These are phyloP conservation scores for Fraxinus ornus DNA, from an alignment of 305 asterid genomes.

Conservation along the genomic window DNA sequence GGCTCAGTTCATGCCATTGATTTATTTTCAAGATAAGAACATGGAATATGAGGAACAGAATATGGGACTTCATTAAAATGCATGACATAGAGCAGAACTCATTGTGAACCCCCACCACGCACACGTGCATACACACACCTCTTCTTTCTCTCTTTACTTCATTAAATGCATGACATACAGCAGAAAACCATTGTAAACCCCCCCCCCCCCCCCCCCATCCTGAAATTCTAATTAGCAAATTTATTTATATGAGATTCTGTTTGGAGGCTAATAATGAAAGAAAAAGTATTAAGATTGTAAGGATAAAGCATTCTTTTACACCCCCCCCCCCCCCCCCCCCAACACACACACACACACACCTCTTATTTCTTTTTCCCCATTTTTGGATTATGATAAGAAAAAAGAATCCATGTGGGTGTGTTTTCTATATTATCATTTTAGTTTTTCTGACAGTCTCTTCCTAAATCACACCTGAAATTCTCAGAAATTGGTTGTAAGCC, in stretches of 20 bases:
- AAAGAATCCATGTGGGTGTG: background rate
- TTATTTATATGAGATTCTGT: no score
- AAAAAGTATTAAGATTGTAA: no score
- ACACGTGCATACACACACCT: background rate
- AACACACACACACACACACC: no score
- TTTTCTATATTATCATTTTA: background rate
- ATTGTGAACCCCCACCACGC: background rate
- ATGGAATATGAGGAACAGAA: background rate
- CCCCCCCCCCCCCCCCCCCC: no score
- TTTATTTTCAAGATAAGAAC: background rate
- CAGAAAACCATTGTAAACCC: background rate
- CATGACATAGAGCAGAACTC: background rate
- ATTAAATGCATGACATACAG: background rate
- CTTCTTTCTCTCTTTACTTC: background rate
- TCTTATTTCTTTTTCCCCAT: background rate
- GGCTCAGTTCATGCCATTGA: no score
- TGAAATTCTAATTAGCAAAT: no score
- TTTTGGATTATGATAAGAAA: background rate
- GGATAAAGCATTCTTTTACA: no score
- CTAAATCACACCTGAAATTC: background rate
- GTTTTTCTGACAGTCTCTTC: background rate
- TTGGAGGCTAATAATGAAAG: no score
- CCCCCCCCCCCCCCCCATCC: no score
- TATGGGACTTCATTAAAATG: background rate
- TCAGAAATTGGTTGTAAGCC: constrained; percentile 6